Evolutionary conservation across 176 grass and related monocot genomes (phyloP), one percentile per base, ranked within the genome.

Genomic region (Aegilops speltoides): DNA sequence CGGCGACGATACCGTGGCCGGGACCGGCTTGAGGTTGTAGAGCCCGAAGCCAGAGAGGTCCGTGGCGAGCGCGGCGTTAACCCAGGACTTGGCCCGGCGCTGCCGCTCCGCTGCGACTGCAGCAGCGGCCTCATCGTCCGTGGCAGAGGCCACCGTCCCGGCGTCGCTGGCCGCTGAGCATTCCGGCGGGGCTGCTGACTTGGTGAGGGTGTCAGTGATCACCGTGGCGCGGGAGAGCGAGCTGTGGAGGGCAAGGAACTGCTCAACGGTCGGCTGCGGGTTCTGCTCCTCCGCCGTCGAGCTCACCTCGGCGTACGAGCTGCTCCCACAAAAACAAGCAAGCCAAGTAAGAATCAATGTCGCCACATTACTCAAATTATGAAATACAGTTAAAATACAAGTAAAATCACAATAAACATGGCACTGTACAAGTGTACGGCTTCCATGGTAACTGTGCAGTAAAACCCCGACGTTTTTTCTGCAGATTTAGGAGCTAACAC

Each of bases 291-390:
- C 91, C 28, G 94, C 92, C 28, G 66, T 83, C 22, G 90, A 91
- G 64, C 79, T 94, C 85, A 99, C 79, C 79, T 96, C 97, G 4
- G 94, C 88, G 75, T 96, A 99, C 52, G 82, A 83, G 81, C 97
- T 99, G 90, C 63, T 54, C 85, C 52, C 77, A 6, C 50, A 92
- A 90, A 81, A 82, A 81, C 88, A 82, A 64, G 60, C 34, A 81
- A 29, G 3, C 38, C 59, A 77, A 77, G 40, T 82, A 88, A 77
- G 67, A 52, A 67, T 54, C 50, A 54, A 54, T 76, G 46, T 56
- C 29, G 54, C 22, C 8, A 64, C 60, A 46, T 46, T 63, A 3
- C 72, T 25, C 60, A 77, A 66, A 84, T 77, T 10, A 63, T 74
- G 17, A 83, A 8, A 2, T 25, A 4, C 6, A 79, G 23, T 7